phyloP scores from a whole-genome alignment of 176 grass and related monocot genomes.

The Eragrostis curvula region DNA sequence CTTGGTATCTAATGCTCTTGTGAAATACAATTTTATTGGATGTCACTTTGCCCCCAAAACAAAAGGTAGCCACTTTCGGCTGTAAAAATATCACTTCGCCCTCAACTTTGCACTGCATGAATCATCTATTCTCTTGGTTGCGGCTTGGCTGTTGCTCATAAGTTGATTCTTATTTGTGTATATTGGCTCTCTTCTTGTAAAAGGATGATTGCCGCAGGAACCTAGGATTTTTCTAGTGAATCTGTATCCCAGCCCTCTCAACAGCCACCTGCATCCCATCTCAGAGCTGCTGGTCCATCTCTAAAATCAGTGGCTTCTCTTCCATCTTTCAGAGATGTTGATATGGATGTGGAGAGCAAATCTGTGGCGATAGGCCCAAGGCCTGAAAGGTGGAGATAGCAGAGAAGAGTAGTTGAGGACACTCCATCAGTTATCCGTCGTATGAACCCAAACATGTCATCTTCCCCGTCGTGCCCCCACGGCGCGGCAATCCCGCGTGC shows the following conservation, averaged over 20 bases:
- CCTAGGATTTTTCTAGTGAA: too few relatives aligned
- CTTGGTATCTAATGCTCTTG: slow-evolving; percentile 37
- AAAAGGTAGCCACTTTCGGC: not conserved
- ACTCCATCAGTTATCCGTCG: not conserved
- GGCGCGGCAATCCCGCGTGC: slow-evolving; percentile 30
- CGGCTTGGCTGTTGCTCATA: not conserved
- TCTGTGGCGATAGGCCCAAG: not conserved
- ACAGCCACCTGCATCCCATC: not conserved
- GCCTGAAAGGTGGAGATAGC: not conserved
- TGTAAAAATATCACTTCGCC: not conserved
- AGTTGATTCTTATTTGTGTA: not conserved
- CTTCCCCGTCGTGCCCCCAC: not conserved
- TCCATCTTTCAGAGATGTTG: not conserved
- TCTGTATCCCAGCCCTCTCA: not conserved
- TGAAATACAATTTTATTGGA: not conserved
- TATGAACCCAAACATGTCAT: not conserved
- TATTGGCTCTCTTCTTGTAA: not conserved
- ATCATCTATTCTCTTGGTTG: not conserved
- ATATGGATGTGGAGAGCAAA: not conserved
- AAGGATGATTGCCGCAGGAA: not conserved
- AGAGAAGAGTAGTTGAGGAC: not conserved
- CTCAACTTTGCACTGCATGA: not conserved
- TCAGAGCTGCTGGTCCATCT: too few relatives aligned
- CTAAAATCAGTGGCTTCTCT: not conserved
- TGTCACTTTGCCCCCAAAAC: not conserved